Percentiles rank a stretch among this genome's conserved stretches.
phyloP scores from a whole-genome alignment of 2,329 filamentous ascomycete genomes.

The Emydomyces testavorans region DNA sequence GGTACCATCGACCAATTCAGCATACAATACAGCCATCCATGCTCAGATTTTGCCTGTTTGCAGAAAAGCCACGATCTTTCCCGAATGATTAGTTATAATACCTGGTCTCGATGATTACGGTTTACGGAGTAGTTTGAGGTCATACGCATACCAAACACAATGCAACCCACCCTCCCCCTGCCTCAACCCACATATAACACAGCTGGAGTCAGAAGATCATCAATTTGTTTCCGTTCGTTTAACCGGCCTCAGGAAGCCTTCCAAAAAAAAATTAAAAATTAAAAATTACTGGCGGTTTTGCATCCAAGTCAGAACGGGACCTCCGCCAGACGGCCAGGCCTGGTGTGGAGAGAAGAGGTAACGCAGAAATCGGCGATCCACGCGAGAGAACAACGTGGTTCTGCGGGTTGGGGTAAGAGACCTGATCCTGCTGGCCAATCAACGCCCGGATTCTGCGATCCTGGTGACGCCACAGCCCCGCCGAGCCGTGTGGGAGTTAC shows the following conservation, averaged over 20 bases:
- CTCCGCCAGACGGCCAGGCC: no score
- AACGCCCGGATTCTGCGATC: not conserved
- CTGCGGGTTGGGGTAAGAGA: not conserved
- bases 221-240: constrained; percentile 5
- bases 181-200: constrained; percentile 9
- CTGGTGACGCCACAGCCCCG: constrained; percentile 7
- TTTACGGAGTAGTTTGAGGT: constrained; percentile 5
- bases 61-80: no score
- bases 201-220: constrained; percentile 6
- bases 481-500: constrained; percentile 5
- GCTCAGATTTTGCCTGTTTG: no score
- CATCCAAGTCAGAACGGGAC: not conserved
- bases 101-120: constrained; percentile 4
- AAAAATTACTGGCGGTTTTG: not conserved
- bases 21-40: no score
- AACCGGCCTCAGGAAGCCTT: not conserved
- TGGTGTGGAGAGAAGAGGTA: no score
- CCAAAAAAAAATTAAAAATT: no score
- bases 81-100: no score
- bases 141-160: constrained; percentile 12
- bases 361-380: constrained; percentile 2
- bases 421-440: not conserved
- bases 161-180: constrained; percentile 11
- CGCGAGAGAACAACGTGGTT: constrained; percentile 4
- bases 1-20: no score